These are phyloP conservation scores for Lentithecium fluviatile DNA, from an alignment of 495 filamentous ascomycete species.

Conservation along the genomic window DNA sequence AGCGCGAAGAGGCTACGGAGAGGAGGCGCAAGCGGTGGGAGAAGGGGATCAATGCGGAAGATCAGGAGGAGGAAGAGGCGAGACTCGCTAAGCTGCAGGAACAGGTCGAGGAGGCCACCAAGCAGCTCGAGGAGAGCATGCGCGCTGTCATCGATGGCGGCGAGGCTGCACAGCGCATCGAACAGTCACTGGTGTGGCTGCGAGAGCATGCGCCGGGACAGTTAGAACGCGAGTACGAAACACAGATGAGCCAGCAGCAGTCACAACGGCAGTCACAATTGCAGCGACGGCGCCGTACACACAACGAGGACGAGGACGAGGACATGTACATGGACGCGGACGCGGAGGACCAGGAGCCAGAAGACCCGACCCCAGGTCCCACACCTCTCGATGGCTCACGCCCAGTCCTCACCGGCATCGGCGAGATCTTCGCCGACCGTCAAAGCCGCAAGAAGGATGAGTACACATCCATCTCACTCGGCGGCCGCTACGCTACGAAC, in stretches of 20 bases:
- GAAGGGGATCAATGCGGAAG: constrained; percentile 18
- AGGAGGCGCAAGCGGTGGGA: constrained; percentile 21
- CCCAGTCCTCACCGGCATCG: constrained; percentile 25
- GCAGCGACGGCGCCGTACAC: constrained; percentile 9
- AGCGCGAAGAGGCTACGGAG: constrained; percentile 20
- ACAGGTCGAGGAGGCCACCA: constrained; percentile 42
- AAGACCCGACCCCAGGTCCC: constrained; percentile 17
- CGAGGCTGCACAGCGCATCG: constrained; percentile 28
- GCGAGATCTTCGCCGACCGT: constrained; percentile 34
- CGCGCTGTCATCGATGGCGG: constrained; percentile 42
- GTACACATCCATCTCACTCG: constrained; percentile 38
- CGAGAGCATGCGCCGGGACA: constrained; percentile 9
- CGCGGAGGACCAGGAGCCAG: constrained; percentile 30
- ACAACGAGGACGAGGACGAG: constrained; percentile 17
- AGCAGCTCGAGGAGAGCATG: constrained; percentile 42
- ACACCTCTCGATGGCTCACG: constrained; percentile 8
- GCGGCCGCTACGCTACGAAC: constrained; percentile 62
- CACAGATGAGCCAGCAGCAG: constrained; percentile 21
- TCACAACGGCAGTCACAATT: constrained; percentile 14
- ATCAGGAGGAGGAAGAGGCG: constrained; percentile 19
- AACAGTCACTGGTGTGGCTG: constrained; percentile 20
- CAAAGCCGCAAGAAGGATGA: constrained; percentile 36
- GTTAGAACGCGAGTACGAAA: constrained; percentile 7
- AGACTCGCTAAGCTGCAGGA: constrained; percentile 29
- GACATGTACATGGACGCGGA: constrained; percentile 26